These are phyloP conservation scores for Ogataea parapolymorpha DNA, from an alignment of 805 yeast genomes.

Conservation along the genomic window DNA sequence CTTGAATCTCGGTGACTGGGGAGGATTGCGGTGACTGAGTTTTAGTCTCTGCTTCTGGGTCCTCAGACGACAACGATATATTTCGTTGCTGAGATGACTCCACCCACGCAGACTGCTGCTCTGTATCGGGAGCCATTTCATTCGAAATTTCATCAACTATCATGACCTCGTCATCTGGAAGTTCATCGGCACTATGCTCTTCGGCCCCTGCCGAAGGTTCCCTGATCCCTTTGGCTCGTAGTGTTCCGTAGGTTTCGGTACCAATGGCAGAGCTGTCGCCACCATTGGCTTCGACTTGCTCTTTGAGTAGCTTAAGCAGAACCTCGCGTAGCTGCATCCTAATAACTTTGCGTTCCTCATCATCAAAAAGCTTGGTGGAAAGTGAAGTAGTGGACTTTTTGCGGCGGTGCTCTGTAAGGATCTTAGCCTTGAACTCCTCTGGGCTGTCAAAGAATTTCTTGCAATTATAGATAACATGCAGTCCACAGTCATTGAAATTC, in stretches of 20 bases:
- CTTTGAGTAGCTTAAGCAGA: conserved; percentile 25
- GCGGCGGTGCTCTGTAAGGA: conserved; percentile 19
- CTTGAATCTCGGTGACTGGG: too few relatives aligned
- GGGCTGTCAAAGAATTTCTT: conserved; percentile 54
- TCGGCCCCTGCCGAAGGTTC: conserved; percentile 6
- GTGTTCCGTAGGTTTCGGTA: conserved; percentile 15
- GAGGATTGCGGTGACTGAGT: too few relatives aligned
- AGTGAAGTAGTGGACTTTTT: conserved; percentile 6
- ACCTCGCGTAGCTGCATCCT: conserved; percentile 24
- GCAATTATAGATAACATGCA: conserved; percentile 79
- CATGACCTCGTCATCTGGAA: conserved; percentile 9
- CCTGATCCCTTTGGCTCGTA: conserved; percentile 1
- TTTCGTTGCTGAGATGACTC: background rate
- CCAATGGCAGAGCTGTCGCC: conserved; percentile 27
- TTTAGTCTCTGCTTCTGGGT: background rate
- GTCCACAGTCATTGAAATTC: conserved; percentile 92
- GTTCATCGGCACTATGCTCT: background rate
- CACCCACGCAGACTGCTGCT: background rate
- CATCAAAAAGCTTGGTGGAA: conserved; percentile 24
- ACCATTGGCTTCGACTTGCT: conserved; percentile 26
- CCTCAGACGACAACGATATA: background rate
- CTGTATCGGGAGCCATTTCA: background rate
- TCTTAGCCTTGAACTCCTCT: conserved; percentile 34
- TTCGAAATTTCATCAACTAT: conserved; percentile 2
- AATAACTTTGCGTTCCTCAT: conserved; percentile 25